Percentiles rank a stretch among this genome's conserved stretches.
These are phyloP conservation scores for Paramecium biaurelia DNA, from an alignment of 73 alveolate species.

Conservation along the genomic window DNA sequence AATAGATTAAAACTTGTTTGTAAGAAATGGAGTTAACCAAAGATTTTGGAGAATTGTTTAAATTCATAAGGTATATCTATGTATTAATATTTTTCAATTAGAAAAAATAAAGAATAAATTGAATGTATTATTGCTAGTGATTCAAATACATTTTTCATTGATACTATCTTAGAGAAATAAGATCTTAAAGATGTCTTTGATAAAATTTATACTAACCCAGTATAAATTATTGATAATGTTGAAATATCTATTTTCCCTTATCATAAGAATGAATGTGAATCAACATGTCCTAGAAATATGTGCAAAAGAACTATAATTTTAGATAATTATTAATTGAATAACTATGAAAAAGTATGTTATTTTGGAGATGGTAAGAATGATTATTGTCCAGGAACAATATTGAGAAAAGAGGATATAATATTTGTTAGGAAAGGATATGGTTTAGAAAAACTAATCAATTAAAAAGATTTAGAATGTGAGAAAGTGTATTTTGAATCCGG, in stretches of 20 bases:
- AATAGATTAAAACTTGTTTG: neutral
- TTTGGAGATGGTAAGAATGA: constrained; percentile 66
- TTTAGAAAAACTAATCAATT: constrained; percentile 12
- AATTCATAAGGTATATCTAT: neutral
- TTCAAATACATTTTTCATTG: constrained; percentile 54
- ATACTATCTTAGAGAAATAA: constrained; percentile 48
- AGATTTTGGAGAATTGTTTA: neutral
- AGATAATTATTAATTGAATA: constrained; percentile 24
- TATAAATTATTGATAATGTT: neutral
- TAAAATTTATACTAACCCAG: constrained; percentile 50
- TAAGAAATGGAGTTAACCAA: constrained; percentile 2
- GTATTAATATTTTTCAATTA: neutral
- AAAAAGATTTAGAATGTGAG: constrained; percentile 42
- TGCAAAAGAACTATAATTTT: constrained; percentile 44
- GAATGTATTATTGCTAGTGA: constrained; percentile 47
- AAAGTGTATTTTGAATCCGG: constrained; percentile 39
- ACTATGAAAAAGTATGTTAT: constrained; percentile 46
- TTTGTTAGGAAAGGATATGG: constrained; percentile 55
- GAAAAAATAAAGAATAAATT: constrained; percentile 2
- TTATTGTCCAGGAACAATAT: constrained; percentile 52
- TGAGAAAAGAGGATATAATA: neutral
- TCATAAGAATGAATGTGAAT: constrained; percentile 49
- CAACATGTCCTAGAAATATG: constrained; percentile 52
- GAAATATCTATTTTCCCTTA: constrained; percentile 8
- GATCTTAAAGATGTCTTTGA: constrained; percentile 16